Evolutionary conservation across 2,329 filamentous ascomycete genomes (phyloP), one percentile per base, ranked within the genome.

Genomic region (Xylariaceae sp.): DNA sequence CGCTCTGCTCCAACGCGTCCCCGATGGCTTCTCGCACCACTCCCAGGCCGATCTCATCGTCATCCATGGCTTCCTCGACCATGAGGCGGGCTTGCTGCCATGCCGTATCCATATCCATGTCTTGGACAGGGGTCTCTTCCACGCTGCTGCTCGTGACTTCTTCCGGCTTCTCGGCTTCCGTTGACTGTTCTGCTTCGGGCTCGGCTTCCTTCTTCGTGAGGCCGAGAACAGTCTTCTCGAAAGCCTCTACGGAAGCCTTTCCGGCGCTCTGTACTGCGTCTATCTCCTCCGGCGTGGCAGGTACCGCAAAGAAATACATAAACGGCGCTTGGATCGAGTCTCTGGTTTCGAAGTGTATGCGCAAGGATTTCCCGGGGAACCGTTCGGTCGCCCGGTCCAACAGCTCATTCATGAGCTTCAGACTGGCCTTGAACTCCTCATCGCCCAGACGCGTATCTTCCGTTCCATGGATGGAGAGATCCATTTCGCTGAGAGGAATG

Each of bases 281-380:
- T 46, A 94, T 86, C 37, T 87, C 72, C 4, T 81, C 73, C 4
- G 85, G 74, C 0, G 75, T 76, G 37, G 97, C 81, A 3, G 92
- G 89, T 60, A 94, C 84, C 11, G 83, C 89, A 56, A 95, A 94
- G 37, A 97, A 78, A 56, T 94, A 90, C 77, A 95, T 89, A 52
- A 83, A 80, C 0, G 83, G 75, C 3, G 69, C 61, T 8, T 43
- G 46, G 2, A 61, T 61, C 6, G 69, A 70, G 1, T 68, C 66
- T 9, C 86, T 75, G 1, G 88, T 85, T 59, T 96, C 88, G 42
- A 95, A 83, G 59, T 89, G 82, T 26, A 96, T 59, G 9, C 88
- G 83, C 4, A 96, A 66, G 2, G 87, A 87, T 60, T 76, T 71
- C 30, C 83, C 70, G 0, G 92, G 92, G 54, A 83, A 97, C 47